Base-by-base conservation (phyloP, 2,329 filamentous ascomycete species). In the Botrytis aclada region DNA sequence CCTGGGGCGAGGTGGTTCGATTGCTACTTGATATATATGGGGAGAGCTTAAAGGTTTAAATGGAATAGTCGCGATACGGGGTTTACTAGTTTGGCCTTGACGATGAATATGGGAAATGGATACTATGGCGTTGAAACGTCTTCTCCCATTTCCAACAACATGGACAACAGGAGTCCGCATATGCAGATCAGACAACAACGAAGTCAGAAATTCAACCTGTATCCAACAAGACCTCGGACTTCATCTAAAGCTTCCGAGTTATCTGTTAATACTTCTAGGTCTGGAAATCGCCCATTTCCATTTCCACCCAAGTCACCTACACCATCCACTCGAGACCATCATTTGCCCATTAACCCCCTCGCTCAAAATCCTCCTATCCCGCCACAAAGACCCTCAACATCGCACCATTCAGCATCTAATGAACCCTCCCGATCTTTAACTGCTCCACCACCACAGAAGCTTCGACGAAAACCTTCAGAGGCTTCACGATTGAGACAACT, bases 401-500 rank as follows among this genome's bases (percentile, higher is more conserved):
- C 77, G 22, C 78, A 77, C 54, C 69, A 78, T 51, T 51, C 74
- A n/a, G 16, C 56, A 61, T n/a, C 75, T 22, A 61, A 69, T 62
- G 74, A 78, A 62, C 29, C 75, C 12, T 70, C 71, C n/a, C 76
- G 78, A 71, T 77, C 77, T 12, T 77, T 76, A 56, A 76, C 75
- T 37, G 69, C 77, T 43, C 75, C 78, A 4, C 64, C 77, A 29
- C 74, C 73, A 25, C 78, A 77, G 18, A 74, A 39, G 25, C 72
- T 78, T 16, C 78, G 76, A 58, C 76, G 78, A 64, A 77, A 75
- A 47, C 79, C 77, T 4, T 81, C 80, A 6, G 80, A 81, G 56
- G 80, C 79, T 22, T 80, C 79, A 20, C 74, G 79, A 43, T 74
- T 81, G 22, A 77, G 80, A 51, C 77, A 79, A 39, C 71, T 81